Evolutionary conservation across 768 basidiomycete species (phyloP), one percentile per base, ranked within the genome.

Genomic region (Hygrocybe punicea): DNA sequence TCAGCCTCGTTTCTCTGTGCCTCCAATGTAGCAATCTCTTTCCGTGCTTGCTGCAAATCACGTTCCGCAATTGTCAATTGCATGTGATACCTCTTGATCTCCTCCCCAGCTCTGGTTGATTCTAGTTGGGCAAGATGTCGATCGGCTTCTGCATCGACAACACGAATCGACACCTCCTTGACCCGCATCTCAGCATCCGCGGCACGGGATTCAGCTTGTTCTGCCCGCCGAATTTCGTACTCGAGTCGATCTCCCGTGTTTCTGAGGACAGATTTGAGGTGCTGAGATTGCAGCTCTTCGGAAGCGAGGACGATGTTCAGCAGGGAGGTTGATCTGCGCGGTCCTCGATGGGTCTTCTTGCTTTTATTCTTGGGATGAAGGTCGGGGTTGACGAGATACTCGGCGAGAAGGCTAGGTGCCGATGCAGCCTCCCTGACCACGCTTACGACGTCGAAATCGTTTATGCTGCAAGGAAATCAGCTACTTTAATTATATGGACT

Each of bases 241-340:
- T 85, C 81, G 37, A 88, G 73, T 48, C 78, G 76, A 52, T 83
- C 81, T 17, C 77, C 76, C 4, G 84, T 77, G 46, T 68, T 70
- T 52, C 78, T 75, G 21, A 86, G 75, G 23, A 82, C 63, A 25
- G 76, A 73, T 65, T 84, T 85, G 58, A 85, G 75, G 55, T 79
- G 76, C 55, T 75, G 74, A n/a, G 76, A 74, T 61, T 84, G 81
- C 53, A 78, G 76, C 65, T 85, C 83, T 66, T 85, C 83, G 57
- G 85, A 74, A 33, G 69, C 66, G 11, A 77, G 67, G 66, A 60
- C 79, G 11, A 81, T 64, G 2, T 75, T 76, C 52, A 77, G 72
- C 25, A 79, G 66, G 21, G 75, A 65, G 29, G 75, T 70, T 1
- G 76, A 68, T 23, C 34, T 24, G 39, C 71, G 68, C 47, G 72